These are phyloP conservation scores for Candida albicans DNA, from an alignment of 1,139 yeast species.

Conservation along the genomic window DNA sequence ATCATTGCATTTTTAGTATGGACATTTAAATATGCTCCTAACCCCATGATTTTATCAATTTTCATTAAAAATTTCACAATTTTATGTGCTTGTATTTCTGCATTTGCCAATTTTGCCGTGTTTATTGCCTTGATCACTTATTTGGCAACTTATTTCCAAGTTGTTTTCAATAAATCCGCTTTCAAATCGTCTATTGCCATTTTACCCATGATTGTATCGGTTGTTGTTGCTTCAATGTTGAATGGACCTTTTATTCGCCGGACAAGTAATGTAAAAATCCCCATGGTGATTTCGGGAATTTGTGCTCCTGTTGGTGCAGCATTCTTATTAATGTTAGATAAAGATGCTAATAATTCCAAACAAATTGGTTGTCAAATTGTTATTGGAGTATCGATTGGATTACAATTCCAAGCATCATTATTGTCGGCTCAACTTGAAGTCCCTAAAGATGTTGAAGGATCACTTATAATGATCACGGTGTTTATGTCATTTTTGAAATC, in stretches of 20 bases:
- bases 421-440: slow-evolving; percentile 55
- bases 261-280: slow-evolving; percentile 50
- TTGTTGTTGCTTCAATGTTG: slow-evolving; percentile 47
- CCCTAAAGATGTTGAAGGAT: slow-evolving; percentile 49
- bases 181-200: slow-evolving; percentile 58
- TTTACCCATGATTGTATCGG: slow-evolving; percentile 53
- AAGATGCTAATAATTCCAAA: slow-evolving; percentile 31
- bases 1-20: slow-evolving; percentile 42
- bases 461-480: slow-evolving; percentile 50
- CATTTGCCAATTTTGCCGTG: slow-evolving; percentile 39
- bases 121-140: slow-evolving; percentile 47
- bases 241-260: slow-evolving; percentile 48
- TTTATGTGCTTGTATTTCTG: slow-evolving; percentile 35
- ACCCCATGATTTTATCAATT: slow-evolving; percentile 48
- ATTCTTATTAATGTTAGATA: slow-evolving; percentile 39
- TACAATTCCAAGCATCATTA: slow-evolving; percentile 51
- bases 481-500: slow-evolving; percentile 48
- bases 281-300: slow-evolving; percentile 45
- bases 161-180: slow-evolving; percentile 46
- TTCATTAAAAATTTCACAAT: slow-evolving; percentile 37
- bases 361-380: slow-evolving; percentile 55
- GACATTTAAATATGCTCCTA: slow-evolving; percentile 45
- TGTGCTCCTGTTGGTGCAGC: slow-evolving; percentile 55
- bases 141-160: slow-evolving; percentile 57
- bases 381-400: slow-evolving; percentile 56